Percentiles rank a stretch among this genome's conserved stretches.
Conservation (phyloP, 257 asterid genomes). For the Solanum paucissectum region DNA sequence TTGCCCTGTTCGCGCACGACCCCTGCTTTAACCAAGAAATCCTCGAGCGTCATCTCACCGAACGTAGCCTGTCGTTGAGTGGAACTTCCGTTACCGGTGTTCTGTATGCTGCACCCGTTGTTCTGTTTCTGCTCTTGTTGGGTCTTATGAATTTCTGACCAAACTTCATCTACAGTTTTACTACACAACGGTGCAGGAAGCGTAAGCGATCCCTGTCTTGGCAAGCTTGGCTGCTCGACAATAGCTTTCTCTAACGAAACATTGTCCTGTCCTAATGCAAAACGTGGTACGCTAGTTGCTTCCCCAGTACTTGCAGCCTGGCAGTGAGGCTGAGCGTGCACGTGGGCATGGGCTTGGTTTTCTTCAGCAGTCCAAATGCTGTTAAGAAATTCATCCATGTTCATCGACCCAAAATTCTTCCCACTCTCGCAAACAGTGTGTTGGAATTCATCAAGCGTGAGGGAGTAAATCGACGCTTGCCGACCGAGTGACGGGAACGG, state of each 20-base stretch:
- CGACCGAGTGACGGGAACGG: slow-evolving; percentile 27
- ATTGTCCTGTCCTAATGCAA: slow-evolving; percentile 10
- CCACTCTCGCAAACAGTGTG: slow-evolving; percentile 50
- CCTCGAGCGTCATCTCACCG: slow-evolving; percentile 84
- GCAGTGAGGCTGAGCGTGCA: background rate
- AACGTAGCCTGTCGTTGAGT: slow-evolving; percentile 44
- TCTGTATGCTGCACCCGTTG: too few species aligned
- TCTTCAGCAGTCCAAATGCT: slow-evolving; percentile 91
- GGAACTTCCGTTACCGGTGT: background rate
- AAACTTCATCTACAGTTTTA: too few species aligned
- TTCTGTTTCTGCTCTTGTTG: too few species aligned
- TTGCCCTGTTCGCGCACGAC: slow-evolving; percentile 41
- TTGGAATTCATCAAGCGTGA: slow-evolving; percentile 78
- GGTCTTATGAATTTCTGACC: too few species aligned
- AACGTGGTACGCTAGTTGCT: background rate
- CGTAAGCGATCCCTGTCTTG: slow-evolving; percentile 55
- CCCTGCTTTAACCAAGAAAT: slow-evolving; percentile 68
- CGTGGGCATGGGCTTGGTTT: slow-evolving; percentile 35
- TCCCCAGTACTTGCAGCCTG: background rate
- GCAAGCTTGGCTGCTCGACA: slow-evolving; percentile 32
- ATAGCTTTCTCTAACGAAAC: background rate
- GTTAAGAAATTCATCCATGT: slow-evolving; percentile 89
- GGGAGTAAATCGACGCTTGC: slow-evolving; percentile 67
- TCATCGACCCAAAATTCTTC: slow-evolving; percentile 80
- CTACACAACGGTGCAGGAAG: slow-evolving; percentile 22